Conservation (phyloP, 2,329 filamentous ascomycete genomes). For the Colletotrichum siamense region DNA sequence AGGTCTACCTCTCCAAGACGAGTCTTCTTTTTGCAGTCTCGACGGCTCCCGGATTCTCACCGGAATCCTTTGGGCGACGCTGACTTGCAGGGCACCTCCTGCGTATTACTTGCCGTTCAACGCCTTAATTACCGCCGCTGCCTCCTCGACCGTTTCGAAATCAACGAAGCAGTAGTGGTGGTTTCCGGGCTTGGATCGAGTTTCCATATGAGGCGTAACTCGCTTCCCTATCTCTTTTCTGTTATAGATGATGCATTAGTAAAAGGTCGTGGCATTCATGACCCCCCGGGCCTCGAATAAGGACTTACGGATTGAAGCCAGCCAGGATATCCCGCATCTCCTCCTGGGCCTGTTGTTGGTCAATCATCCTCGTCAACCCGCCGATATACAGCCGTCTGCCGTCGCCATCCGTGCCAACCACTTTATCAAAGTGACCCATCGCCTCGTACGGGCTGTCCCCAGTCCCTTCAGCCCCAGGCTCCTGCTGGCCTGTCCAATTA, state of each 20-base stretch:
- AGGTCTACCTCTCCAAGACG: not conserved
- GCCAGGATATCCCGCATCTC: slow-evolving; percentile 54
- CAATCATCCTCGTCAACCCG: slow-evolving; percentile 52
- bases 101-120: slow-evolving; percentile 39
- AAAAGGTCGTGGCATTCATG: fast-evolving
- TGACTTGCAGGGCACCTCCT: slow-evolving; percentile 8
- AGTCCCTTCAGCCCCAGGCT: not conserved
- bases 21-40: not conserved
- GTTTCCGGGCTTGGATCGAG: slow-evolving; percentile 54
- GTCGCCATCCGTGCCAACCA: slow-evolving; percentile 29
- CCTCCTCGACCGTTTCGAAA: slow-evolving; percentile 59
- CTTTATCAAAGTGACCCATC: slow-evolving; percentile 35
- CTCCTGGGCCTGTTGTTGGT: slow-evolving; percentile 50
- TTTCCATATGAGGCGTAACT: slow-evolving; percentile 65
- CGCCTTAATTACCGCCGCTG: slow-evolving; percentile 52
- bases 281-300: fast-evolving
- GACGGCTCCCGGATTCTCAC: not conserved
- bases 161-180: slow-evolving; percentile 73
- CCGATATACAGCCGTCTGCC: slow-evolving; percentile 55
- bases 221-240: slow-evolving; percentile 46
- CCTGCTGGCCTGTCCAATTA: slow-evolving; percentile 40
- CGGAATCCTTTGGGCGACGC: not conserved
- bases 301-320: slow-evolving; percentile 47
- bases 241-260: slow-evolving; percentile 26
- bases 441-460: slow-evolving; percentile 32